Percentiles rank a stretch among this genome's conserved stretches.
phyloP scores from a whole-genome alignment of 2,329 filamentous ascomycete genomes.

The Aureobasidium sp. region DNA sequence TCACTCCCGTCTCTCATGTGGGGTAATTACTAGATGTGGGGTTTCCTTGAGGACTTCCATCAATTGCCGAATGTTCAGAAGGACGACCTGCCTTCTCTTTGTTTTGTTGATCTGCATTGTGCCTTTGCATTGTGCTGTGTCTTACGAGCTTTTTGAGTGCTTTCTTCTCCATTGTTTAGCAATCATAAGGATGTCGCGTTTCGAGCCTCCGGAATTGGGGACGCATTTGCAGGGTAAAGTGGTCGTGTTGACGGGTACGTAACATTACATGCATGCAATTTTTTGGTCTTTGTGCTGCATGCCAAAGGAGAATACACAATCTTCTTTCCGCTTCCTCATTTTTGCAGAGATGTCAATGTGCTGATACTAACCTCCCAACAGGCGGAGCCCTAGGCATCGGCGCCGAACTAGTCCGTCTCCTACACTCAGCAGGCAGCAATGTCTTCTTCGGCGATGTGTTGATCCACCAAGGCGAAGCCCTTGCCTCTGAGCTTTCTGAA shows the following conservation, averaged over 20 bases:
- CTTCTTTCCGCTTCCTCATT: no score
- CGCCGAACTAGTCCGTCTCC: slow-evolving; percentile 34
- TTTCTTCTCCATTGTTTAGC: no score
- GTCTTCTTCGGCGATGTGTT: slow-evolving; percentile 41
- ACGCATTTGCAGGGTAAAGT: slow-evolving; percentile 24
- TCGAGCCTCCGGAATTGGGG: background rate
- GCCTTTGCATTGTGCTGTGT: background rate
- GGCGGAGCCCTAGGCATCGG: slow-evolving; percentile 42
- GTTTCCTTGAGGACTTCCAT: background rate
- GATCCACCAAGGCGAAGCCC: slow-evolving; percentile 27
- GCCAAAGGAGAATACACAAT: background rate
- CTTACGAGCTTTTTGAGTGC: no score
- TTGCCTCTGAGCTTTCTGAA: slow-evolving; percentile 24
- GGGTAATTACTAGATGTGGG: background rate
- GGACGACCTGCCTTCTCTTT: background rate
- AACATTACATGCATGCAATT: background rate
- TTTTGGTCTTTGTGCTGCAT: background rate
- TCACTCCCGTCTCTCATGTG: background rate
- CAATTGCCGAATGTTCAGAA: background rate
- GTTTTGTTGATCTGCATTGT: background rate
- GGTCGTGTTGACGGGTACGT: slow-evolving; percentile 28
- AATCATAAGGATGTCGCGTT: background rate
- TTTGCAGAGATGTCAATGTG: no score
- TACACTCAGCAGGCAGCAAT: slow-evolving; percentile 33
- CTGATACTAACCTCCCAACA: slow-evolving; percentile 15